Evolutionary conservation across 768 basidiomycete species (phyloP).

Genomic region (Daedalea quercina): DNA sequence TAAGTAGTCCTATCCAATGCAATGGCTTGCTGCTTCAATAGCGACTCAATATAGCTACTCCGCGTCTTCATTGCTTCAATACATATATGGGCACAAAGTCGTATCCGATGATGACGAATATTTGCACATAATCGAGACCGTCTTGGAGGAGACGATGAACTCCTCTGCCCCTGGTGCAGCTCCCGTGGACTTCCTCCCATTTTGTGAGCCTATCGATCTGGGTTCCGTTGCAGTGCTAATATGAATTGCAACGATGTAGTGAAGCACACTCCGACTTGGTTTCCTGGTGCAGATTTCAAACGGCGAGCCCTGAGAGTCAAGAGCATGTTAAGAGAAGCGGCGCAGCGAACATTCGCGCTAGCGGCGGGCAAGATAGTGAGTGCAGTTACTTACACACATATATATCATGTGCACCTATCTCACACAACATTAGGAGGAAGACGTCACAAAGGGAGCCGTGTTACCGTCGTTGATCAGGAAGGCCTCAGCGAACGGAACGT

Average conservation of each 20-base stretch:
- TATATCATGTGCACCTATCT: no score
- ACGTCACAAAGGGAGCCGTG: neutral
- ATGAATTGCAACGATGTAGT: neutral
- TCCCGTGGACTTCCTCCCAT: neutral
- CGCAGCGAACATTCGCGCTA: neutral
- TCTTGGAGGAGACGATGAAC: neutral
- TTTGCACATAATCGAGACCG: neutral
- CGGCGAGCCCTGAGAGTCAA: neutral
- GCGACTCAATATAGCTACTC: neutral
- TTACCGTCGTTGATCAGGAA: neutral
- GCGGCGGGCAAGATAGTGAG: neutral
- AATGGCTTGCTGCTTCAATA: neutral
- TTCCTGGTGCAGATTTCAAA: conserved; percentile 12
- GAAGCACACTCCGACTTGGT: conserved; percentile 5
- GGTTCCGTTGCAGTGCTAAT: neutral
- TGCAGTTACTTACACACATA: no score
- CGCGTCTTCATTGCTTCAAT: neutral
- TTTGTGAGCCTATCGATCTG: neutral
- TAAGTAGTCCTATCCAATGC: neutral
- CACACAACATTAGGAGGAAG: neutral
- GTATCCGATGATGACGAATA: neutral
- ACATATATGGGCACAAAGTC: neutral
- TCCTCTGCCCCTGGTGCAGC: neutral
- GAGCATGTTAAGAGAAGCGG: neutral
- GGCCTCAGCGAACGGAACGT: neutral